Evolutionary conservation across 2,329 filamentous ascomycete genomes (phyloP).

Genomic region (Triangularia setosa): DNA sequence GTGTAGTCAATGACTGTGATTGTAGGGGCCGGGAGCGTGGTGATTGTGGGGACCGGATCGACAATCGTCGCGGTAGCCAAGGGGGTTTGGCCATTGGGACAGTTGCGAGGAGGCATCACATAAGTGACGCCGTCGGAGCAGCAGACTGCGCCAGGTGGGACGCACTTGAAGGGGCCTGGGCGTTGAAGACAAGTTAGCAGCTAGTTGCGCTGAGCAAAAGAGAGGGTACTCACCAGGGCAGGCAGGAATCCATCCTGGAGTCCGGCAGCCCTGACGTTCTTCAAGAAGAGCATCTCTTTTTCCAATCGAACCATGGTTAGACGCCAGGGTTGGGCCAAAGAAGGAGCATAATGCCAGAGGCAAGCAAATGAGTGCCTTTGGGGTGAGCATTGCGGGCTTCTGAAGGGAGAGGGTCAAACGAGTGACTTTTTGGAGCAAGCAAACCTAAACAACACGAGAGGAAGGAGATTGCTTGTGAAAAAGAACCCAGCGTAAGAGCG

Average conservation of each 20-base stretch:
- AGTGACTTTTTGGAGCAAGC: neutral
- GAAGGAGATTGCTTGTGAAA: too few relatives aligned
- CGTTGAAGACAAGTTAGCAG: neutral
- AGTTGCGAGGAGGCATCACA: conserved; percentile 2
- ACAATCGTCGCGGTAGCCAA: neutral
- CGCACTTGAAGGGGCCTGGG: conserved; percentile 10
- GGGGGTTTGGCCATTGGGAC: conserved; percentile 1
- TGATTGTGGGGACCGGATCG: neutral
- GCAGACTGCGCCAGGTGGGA: conserved; percentile 12
- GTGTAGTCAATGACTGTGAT: neutral
- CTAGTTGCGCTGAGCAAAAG: neutral
- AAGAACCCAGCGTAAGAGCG: too few relatives aligned
- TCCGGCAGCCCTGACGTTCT: neutral
- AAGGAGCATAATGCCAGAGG: neutral
- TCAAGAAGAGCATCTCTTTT: neutral
- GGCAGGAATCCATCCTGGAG: conserved; percentile 10
- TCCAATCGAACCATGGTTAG: neutral
- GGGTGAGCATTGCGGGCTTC: neutral
- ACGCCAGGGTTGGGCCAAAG: neutral
- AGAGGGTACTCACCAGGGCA: conserved; percentile 9
- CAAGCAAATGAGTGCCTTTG: neutral
- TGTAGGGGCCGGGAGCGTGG: neutral
- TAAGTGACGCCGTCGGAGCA: conserved; percentile 13
- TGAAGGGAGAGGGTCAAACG: neutral
- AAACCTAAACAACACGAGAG: neutral